These are phyloP conservation scores for Cordyceps fumosorosea DNA, from an alignment of 2,329 filamentous ascomycete species.

Conservation along the genomic window DNA sequence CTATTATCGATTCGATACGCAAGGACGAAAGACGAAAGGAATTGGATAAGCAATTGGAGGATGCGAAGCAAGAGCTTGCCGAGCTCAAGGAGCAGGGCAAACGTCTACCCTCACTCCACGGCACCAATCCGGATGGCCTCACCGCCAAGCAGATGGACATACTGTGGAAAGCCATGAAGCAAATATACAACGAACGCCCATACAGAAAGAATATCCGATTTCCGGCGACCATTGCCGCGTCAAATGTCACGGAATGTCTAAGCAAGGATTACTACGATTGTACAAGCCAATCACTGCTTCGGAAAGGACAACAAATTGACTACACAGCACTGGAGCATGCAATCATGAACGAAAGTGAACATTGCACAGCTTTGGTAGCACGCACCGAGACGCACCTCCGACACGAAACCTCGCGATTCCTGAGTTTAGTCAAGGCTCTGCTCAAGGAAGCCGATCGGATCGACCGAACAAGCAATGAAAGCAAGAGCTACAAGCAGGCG, in stretches of 20 bases:
- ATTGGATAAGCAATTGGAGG: constrained; percentile 55
- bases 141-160: constrained; percentile 24
- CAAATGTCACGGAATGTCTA: constrained; percentile 22
- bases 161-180: constrained; percentile 26
- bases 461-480: constrained; percentile 17
- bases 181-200: constrained; percentile 25
- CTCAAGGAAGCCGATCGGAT: constrained; percentile 22
- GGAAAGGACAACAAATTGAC: constrained; percentile 19
- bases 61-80: constrained; percentile 43
- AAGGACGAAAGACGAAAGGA: constrained; percentile 53
- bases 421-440: constrained; percentile 24
- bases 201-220: constrained; percentile 31
- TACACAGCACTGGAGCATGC: constrained; percentile 26
- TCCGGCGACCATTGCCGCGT: constrained; percentile 23
- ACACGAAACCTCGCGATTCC: constrained; percentile 21
- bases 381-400: constrained; percentile 22
- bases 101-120: constrained; percentile 11
- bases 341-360: constrained; percentile 24
- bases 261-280: constrained; percentile 25
- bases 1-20: constrained; percentile 52
- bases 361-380: constrained; percentile 16
- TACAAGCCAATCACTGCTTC: constrained; percentile 19
- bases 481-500: constrained; percentile 26
- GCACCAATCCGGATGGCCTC: constrained; percentile 17
- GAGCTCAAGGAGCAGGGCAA: constrained; percentile 29